Conservation (phyloP, 108 stramenopile species). For the Fragilaria crotonensis region DNA sequence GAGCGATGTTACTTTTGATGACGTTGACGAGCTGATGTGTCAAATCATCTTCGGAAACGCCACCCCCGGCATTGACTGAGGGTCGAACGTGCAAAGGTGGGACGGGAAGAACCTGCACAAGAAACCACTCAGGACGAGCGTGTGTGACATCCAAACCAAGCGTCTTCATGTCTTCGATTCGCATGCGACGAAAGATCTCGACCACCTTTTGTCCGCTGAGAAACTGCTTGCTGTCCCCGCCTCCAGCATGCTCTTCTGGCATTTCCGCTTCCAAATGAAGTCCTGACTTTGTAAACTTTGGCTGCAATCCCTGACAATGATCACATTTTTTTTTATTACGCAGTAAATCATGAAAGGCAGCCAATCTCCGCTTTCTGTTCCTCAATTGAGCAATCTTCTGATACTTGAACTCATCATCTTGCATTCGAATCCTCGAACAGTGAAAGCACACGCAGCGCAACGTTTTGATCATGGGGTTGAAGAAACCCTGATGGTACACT, state of each 20-base stretch:
- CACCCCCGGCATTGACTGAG: slow-evolving; percentile 68
- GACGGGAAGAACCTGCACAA: slow-evolving; percentile 94
- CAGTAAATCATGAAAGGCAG: slow-evolving; percentile 76
- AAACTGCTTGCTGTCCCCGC: slow-evolving; percentile 90
- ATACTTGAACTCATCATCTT: slow-evolving; percentile 81
- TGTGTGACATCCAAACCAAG: slow-evolving; percentile 89
- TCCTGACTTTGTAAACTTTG: slow-evolving; percentile 78
- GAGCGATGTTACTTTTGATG: slow-evolving; percentile 90
- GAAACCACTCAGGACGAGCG: slow-evolving; percentile 96
- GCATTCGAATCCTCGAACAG: slow-evolving; percentile 77
- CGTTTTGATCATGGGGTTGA: slow-evolving; percentile 82
- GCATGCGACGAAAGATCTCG: slow-evolving; percentile 88
- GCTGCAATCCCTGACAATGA: slow-evolving; percentile 80
- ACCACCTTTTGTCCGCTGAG: slow-evolving; percentile 81
- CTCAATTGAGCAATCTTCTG: slow-evolving; percentile 42
- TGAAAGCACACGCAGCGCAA: slow-evolving; percentile 94
- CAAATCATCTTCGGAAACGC: slow-evolving; percentile 91
- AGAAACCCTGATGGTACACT: slow-evolving; percentile 95
- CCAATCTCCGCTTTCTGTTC: slow-evolving; percentile 68
- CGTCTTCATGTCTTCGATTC: slow-evolving; percentile 82
- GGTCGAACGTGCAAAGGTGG: slow-evolving; percentile 99
- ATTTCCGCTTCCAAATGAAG: slow-evolving; percentile 85
- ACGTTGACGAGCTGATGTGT: slow-evolving; percentile 97
- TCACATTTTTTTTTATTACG: slow-evolving; percentile 86
- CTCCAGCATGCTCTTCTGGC: slow-evolving; percentile 42